Evolutionary conservation across 2,329 filamentous ascomycete species (phyloP).

Genomic region (Rosellinia necatrix): DNA sequence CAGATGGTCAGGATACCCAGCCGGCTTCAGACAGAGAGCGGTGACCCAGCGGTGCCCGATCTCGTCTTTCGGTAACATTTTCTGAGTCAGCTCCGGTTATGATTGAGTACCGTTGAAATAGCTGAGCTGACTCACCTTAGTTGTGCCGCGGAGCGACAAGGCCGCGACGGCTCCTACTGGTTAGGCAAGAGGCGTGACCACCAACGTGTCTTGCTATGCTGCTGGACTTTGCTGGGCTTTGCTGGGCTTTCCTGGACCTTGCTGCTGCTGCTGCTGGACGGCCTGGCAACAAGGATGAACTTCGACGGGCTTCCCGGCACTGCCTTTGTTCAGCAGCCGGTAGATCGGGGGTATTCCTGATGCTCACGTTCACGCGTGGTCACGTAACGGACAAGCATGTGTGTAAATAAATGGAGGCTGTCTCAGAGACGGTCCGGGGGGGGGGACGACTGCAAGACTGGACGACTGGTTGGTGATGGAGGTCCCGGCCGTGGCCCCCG

Average conservation of each 20-base stretch:
- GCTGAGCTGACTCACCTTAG: slow-evolving; percentile 36
- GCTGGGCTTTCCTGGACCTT: too few relatives aligned
- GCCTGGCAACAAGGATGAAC: slow-evolving; percentile 6
- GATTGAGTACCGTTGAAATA: slow-evolving; percentile 29
- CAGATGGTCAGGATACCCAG: slow-evolving; percentile 30
- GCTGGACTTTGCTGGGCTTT: too few relatives aligned
- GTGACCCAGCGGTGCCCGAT: slow-evolving; percentile 25
- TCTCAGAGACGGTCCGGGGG: slow-evolving; percentile 23
- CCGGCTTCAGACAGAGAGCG: slow-evolving; percentile 21
- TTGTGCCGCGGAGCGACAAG: slow-evolving; percentile 30
- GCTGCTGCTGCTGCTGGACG: background rate
- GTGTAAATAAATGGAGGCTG: slow-evolving; percentile 16
- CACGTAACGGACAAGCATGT: slow-evolving; percentile 13
- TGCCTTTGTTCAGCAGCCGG: slow-evolving; percentile 3
- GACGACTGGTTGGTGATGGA: slow-evolving; percentile 14
- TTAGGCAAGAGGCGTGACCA: slow-evolving; percentile 1
- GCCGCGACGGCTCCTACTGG: slow-evolving; percentile 23
- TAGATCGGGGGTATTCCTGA: slow-evolving; percentile 1
- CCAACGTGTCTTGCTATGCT: slow-evolving; percentile 8
- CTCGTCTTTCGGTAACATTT: slow-evolving; percentile 29
- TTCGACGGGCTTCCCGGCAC: background rate
- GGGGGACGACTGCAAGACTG: too few relatives aligned
- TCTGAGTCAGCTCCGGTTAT: slow-evolving; percentile 36
- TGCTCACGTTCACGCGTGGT: slow-evolving; percentile 13
- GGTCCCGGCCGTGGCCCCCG: slow-evolving; percentile 13